Evolutionary conservation across 331 rosid species (phyloP).

Genomic region (Quercus phellos): DNA sequence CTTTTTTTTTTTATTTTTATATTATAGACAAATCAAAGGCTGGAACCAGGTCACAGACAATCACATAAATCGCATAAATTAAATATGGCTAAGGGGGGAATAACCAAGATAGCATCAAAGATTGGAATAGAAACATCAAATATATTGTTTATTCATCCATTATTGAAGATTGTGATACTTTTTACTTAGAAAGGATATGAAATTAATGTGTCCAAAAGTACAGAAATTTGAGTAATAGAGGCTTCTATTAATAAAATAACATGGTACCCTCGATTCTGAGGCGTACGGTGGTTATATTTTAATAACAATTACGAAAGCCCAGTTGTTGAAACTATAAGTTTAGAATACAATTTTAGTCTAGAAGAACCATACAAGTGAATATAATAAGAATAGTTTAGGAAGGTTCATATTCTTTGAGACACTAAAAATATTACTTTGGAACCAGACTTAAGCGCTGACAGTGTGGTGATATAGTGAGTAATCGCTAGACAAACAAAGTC

Average conservation of each 20-base stretch:
- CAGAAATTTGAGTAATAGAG: slow-evolving; percentile 52
- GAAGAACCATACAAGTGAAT: slow-evolving; percentile 40
- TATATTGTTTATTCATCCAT: slow-evolving; percentile 36
- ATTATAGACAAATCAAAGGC: slow-evolving; percentile 22
- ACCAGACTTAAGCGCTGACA: slow-evolving; percentile 43
- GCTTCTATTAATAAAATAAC: slow-evolving; percentile 45
- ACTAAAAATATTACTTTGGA: slow-evolving; percentile 30
- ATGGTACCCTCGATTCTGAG: slow-evolving; percentile 30
- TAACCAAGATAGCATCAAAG: slow-evolving; percentile 49
- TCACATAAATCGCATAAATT: slow-evolving; percentile 14
- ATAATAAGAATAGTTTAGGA: slow-evolving; percentile 25
- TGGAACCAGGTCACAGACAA: slow-evolving; percentile 35
- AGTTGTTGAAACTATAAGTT: slow-evolving; percentile 31
- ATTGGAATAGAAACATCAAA: slow-evolving; percentile 81
- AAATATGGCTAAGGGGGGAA: slow-evolving; percentile 1
- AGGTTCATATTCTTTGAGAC: slow-evolving; percentile 36
- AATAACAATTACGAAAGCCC: slow-evolving; percentile 24
- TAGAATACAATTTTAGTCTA: slow-evolving; percentile 25
- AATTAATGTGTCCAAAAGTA: slow-evolving; percentile 49
- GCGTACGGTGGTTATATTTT: slow-evolving; percentile 26
- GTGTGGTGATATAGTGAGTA: slow-evolving; percentile 37
- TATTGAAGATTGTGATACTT: slow-evolving; percentile 24
- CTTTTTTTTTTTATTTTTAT: background rate
- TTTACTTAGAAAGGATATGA: slow-evolving; percentile 25
- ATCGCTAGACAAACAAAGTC: slow-evolving; percentile 34